phyloP scores from a whole-genome alignment of 2,329 filamentous ascomycete species.

The Gnomoniopsis smithogilvyi region DNA sequence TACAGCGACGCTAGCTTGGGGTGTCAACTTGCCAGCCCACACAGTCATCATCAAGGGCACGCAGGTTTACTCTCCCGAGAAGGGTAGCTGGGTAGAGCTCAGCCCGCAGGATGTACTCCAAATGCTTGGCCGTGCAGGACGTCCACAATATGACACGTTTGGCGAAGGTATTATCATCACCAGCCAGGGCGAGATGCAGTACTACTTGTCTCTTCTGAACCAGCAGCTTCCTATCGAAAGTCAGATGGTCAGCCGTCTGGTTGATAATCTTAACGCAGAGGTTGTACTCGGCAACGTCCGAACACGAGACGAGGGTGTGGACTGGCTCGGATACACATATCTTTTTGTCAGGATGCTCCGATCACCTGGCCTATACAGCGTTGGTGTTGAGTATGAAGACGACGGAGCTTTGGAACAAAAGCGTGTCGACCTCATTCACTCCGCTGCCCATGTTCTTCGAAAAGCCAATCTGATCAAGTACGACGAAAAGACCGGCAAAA shows the following conservation, averaged over 20 bases:
- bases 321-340: constrained; percentile 98
- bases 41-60: constrained; percentile 99
- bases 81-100: constrained; percentile 96
- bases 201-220: constrained; percentile 94
- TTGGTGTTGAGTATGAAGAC: constrained; percentile 92
- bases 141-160: constrained; percentile 95
- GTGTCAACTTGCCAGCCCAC: constrained; percentile 95
- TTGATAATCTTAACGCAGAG: constrained; percentile 95
- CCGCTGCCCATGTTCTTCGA: constrained; percentile 81
- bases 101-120: constrained; percentile 97
- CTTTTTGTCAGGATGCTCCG: constrained; percentile 97
- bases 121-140: constrained; percentile 95
- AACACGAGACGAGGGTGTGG: constrained; percentile 91
- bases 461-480: constrained; percentile 91
- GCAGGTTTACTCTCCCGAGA: constrained; percentile 96
- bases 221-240: constrained; percentile 97
- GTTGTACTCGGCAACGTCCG: constrained; percentile 92
- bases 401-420: constrained; percentile 92
- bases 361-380: constrained; percentile 90
- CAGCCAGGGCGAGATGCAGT: constrained; percentile 90
- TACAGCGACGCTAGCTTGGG: constrained; percentile 97
- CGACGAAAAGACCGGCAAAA: constrained; percentile 84
- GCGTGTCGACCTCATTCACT: constrained; percentile 95
- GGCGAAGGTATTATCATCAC: constrained; percentile 99
- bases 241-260: constrained; percentile 87